Conservation (phyloP, 1,284 basidiomycete species). For the Tetrapyrgos nigripes region DNA sequence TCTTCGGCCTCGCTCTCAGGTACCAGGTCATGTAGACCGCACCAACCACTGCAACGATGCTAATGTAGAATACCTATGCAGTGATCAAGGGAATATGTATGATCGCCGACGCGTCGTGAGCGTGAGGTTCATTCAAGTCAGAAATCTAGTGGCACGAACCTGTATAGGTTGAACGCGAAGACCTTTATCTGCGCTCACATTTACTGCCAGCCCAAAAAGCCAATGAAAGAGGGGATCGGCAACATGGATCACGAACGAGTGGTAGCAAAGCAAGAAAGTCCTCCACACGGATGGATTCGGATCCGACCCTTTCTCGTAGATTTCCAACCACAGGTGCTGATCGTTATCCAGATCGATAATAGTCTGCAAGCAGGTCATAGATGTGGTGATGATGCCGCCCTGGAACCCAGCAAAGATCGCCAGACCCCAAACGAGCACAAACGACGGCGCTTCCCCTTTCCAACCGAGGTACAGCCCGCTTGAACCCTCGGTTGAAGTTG, state of each 20-base stretch:
- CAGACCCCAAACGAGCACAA: slow-evolving; percentile 11
- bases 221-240: slow-evolving; percentile 19
- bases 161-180: slow-evolving; percentile 2
- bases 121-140: too few species aligned
- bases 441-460: slow-evolving; percentile 11
- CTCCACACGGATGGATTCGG: slow-evolving; percentile 6
- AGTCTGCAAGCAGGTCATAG: slow-evolving; percentile 5
- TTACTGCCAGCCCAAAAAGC: slow-evolving; percentile 18
- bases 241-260: slow-evolving; percentile 4
- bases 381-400: slow-evolving; percentile 15
- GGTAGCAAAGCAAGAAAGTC: slow-evolving; percentile 1
- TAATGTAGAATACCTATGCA: slow-evolving; percentile 3
- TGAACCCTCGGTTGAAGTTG: not conserved
- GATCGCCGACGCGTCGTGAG: too few species aligned
- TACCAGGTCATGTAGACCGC: not conserved
- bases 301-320: slow-evolving; percentile 8
- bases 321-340: slow-evolving; percentile 12
- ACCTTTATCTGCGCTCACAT: slow-evolving; percentile 12
- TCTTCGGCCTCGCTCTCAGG: not conserved
- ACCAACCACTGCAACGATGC: not conserved
- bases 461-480: slow-evolving; percentile 9
- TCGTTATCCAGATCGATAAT: slow-evolving; percentile 7
- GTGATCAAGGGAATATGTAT: too few species aligned
- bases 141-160: too few species aligned
- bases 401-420: slow-evolving; percentile 16